phyloP scores from a whole-genome alignment of 805 yeast genomes.

The Kurtzmaniella cleridarum region DNA sequence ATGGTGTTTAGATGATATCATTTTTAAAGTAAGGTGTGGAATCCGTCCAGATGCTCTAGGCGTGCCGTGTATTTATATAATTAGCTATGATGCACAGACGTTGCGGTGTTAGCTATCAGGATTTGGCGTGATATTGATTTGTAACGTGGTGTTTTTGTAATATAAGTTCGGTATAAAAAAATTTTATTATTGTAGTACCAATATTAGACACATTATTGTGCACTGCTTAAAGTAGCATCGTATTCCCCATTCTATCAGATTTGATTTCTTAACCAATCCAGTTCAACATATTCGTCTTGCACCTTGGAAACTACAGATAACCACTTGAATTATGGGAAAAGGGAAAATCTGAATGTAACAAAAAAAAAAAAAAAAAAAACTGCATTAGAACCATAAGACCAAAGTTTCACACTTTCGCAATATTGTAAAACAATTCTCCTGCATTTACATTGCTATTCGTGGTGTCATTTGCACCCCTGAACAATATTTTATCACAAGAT shows the following conservation, averaged over 20 bases:
- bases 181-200: neutral
- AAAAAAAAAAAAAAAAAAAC: neutral
- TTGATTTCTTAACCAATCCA: too few relatives aligned
- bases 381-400: neutral
- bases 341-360: too few relatives aligned
- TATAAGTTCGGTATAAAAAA: neutral
- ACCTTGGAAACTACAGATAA: too few relatives aligned
- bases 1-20: neutral
- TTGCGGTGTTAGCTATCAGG: constrained; percentile 61
- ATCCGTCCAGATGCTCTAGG: constrained; percentile 50
- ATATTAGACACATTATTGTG: too few relatives aligned
- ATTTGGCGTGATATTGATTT: constrained; percentile 27
- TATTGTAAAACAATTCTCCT: too few relatives aligned
- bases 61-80: constrained; percentile 46
- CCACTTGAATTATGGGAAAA: too few relatives aligned
- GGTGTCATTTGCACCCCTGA: neutral
- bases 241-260: too few relatives aligned
- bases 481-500: neutral
- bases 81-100: constrained; percentile 37
- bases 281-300: too few relatives aligned
- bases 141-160: constrained; percentile 2
- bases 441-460: neutral
- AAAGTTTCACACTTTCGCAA: too few relatives aligned
- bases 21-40: constrained; percentile 9
- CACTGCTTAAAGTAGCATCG: too few relatives aligned